These are phyloP conservation scores for Diplodia corticola DNA, from an alignment of 2,329 filamentous ascomycete species.

Conservation along the genomic window DNA sequence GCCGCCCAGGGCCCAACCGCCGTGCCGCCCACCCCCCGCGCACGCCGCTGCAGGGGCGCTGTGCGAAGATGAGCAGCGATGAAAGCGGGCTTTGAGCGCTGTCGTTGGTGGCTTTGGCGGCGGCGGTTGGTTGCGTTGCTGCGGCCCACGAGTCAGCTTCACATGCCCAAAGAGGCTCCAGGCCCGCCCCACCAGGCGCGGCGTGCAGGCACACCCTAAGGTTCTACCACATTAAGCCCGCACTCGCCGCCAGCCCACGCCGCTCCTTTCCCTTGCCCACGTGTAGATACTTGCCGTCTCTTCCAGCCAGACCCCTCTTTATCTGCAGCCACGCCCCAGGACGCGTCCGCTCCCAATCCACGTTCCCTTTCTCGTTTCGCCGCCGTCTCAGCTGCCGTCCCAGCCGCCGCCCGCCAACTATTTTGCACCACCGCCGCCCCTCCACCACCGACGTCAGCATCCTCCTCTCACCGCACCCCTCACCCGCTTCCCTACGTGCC, in stretches of 20 bases:
- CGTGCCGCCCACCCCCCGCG: not conserved
- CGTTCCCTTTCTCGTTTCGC: constrained; percentile 1
- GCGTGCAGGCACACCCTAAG: not conserved
- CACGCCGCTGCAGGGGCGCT: not conserved
- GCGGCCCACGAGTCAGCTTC: constrained; percentile 14
- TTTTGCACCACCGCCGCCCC: not conserved
- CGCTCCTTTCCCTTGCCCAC: constrained; percentile 6
- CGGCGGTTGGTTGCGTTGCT: not conserved
- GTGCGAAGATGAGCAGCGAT: not conserved
- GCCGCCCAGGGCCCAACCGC: not conserved
- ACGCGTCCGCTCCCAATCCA: not conserved
- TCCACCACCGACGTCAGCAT: not conserved
- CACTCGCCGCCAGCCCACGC: not conserved
- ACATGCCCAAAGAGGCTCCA: not conserved
- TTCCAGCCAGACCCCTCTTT: constrained; percentile 1
- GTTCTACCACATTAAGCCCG: constrained; percentile 5
- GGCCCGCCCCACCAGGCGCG: constrained; percentile 4
- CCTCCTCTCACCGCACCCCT: not conserved
- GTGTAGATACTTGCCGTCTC: constrained; percentile 16
- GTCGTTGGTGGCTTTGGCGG: not conserved
- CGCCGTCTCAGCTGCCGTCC: not conserved
- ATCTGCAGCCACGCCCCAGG: not conserved
- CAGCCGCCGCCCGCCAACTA: constrained; percentile 1
- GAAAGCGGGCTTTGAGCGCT: not conserved
- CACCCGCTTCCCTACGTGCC: no score